Percentiles rank a stretch among this genome's conserved stretches.
These are phyloP conservation scores for Ulota crispa DNA, from an alignment of 225 moss, liverwort and hornwort genomes.

Conservation along the genomic window DNA sequence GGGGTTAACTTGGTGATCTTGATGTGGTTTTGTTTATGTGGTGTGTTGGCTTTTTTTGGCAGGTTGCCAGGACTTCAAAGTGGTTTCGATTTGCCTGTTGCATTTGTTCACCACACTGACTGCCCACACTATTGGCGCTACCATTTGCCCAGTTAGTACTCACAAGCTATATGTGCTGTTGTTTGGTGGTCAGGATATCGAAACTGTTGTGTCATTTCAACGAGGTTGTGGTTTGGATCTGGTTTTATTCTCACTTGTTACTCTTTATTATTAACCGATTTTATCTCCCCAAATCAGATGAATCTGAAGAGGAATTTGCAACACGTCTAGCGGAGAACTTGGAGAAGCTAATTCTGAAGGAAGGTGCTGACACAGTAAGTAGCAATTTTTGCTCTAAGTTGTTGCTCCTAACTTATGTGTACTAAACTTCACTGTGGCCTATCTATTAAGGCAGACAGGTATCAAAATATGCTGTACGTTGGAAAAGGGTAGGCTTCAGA, in stretches of 20 bases:
- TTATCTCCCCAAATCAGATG: conserved; percentile 51
- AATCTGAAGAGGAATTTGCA: conserved; percentile 94
- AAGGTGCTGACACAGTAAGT: conserved; percentile 91
- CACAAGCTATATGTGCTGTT: not conserved
- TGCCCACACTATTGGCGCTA: conserved; percentile 98
- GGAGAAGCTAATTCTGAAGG: conserved; percentile 88
- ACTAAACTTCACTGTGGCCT: not conserved
- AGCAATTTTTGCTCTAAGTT: not conserved
- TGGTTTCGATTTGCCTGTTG: conserved; percentile 87
- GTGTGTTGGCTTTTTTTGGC: conserved; percentile 14
- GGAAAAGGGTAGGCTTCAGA: not conserved
- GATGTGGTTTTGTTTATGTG: not conserved
- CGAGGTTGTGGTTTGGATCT: not conserved
- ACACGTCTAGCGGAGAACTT: conserved; percentile 89
- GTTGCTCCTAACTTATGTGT: not conserved
- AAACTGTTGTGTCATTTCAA: not conserved
- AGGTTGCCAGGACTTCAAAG: conserved; percentile 75
- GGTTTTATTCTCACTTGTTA: not conserved
- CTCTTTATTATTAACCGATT: not conserved
- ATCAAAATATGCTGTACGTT: not conserved
- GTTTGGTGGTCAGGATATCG: not conserved
- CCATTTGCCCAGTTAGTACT: conserved; percentile 74
- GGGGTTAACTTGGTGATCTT: not conserved
- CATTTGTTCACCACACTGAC: conserved; percentile 77
- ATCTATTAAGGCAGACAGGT: not conserved